Base-by-base conservation (phyloP, 2,329 filamentous ascomycete genomes). In the Neopestalotiopsis sp. region DNA sequence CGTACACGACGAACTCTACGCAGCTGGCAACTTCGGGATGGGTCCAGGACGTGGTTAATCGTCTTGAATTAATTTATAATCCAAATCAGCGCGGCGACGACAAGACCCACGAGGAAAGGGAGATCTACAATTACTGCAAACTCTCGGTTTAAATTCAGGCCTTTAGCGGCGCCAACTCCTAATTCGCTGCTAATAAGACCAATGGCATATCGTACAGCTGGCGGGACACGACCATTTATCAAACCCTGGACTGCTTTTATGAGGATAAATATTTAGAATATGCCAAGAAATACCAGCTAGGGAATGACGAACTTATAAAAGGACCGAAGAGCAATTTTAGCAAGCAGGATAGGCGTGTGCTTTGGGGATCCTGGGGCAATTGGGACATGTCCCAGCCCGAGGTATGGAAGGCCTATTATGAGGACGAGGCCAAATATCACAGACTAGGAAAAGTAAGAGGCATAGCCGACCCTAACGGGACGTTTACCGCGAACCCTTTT, bases 121-220 rank as follows among this genome's bases (percentile, higher is more conserved):
- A 30, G 17, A 12, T 24, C 17, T 58, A 58, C 56, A 12, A 24
- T 10, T 9, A 30, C 56, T 58, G 56, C 28, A 58, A 58, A 10
- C 56, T 58, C 5, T 58, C 56, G 3, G 56, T 58, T 5, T 20
- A 58, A 10, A 30, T 58, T 5, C 56, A 58, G 20, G n/a, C 20
- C 2, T 58, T n/a, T 10, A 20, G 56, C 56, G 56, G 85, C 5
- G 76, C 79, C 62, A 74, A 83, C 65, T 85, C 84, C 6, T 76
- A 75, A 68, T 84, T 85, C 72, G 73, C 71, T 5, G 70, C 70
- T 13, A 85, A 86, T 69, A 78, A 75, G 5, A 74, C 76, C 58
- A 86, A 86, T 64, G 84, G 84, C 7, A 86, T 83, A 0, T 77
- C 83, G 0, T 85, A 81, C 71, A 85, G 82, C 73, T 86, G 83